Evolutionary conservation across 2,329 filamentous ascomycete species (phyloP).

Genomic region (Xylaria sp.): DNA sequence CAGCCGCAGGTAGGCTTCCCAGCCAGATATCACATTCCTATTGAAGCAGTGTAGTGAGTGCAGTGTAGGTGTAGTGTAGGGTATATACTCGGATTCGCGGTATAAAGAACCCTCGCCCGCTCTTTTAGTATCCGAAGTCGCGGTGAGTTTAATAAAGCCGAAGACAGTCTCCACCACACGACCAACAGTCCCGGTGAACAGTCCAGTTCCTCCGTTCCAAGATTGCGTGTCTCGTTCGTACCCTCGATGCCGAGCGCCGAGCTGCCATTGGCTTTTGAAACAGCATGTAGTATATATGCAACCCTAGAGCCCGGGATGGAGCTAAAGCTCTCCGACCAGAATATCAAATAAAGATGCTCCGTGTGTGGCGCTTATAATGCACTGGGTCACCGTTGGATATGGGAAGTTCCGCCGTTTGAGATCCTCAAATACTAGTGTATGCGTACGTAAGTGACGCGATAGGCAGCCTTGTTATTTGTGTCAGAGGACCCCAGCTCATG

Average conservation of each 20-base stretch:
- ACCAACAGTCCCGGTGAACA: background rate
- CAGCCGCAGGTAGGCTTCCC: conserved; percentile 20
- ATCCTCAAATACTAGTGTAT: conserved; percentile 34
- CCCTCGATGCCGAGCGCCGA: background rate
- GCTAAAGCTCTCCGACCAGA: background rate
- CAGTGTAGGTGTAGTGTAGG: background rate
- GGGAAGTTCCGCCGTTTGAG: conserved; percentile 6
- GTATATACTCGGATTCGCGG: background rate
- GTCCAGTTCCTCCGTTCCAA: background rate
- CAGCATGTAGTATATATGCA: conserved; percentile 15
- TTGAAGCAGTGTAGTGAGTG: conserved; percentile 10
- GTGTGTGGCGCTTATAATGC: conserved; percentile 10
- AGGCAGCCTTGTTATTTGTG: conserved; percentile 9
- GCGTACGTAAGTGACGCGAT: conserved; percentile 5
- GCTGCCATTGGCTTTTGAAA: conserved; percentile 10
- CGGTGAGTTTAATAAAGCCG: background rate
- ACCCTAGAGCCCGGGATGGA: conserved; percentile 6
- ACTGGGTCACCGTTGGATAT: conserved; percentile 2
- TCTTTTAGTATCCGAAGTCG: background rate
- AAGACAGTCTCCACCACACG: background rate
- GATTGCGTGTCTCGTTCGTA: conserved; percentile 11
- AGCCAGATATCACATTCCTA: conserved; percentile 18
- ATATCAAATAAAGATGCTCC: conserved; percentile 25
- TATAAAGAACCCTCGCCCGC: too few species aligned
- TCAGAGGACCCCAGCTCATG: background rate